phyloP scores from a whole-genome alignment of 805 yeast genomes.

The Myxozyma monticola region DNA sequence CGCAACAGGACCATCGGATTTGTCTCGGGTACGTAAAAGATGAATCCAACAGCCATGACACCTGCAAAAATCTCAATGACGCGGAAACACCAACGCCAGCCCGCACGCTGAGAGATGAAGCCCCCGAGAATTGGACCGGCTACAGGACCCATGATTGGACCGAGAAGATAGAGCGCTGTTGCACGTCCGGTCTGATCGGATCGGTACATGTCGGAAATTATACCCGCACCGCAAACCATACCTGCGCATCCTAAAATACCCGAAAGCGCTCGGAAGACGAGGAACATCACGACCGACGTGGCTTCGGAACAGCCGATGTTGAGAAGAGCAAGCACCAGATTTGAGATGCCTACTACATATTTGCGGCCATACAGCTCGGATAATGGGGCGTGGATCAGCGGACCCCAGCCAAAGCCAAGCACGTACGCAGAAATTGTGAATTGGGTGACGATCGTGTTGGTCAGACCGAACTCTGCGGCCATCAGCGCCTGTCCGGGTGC shows the following conservation, averaged over 20 bases:
- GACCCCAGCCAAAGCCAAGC: slow-evolving; percentile 31
- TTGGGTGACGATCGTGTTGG: slow-evolving; percentile 15
- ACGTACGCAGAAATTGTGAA: slow-evolving; percentile 26
- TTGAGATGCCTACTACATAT: slow-evolving; percentile 20
- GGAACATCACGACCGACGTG: slow-evolving; percentile 13
- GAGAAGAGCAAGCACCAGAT: slow-evolving; percentile 14
- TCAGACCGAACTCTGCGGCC: slow-evolving; percentile 40
- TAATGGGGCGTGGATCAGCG: slow-evolving; percentile 27
- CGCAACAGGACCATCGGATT: slow-evolving; percentile 74
- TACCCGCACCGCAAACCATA: slow-evolving; percentile 29
- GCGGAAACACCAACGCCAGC: slow-evolving; percentile 78
- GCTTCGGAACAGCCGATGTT: slow-evolving; percentile 29
- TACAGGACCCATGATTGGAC: slow-evolving; percentile 47
- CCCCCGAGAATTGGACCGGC: slow-evolving; percentile 64
- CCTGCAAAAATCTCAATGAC: slow-evolving; percentile 40
- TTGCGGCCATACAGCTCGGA: slow-evolving; percentile 29
- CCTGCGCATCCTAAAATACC: slow-evolving; percentile 30
- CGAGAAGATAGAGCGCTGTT: slow-evolving; percentile 19
- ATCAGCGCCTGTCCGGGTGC: slow-evolving; percentile 31
- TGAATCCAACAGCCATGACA: slow-evolving; percentile 19
- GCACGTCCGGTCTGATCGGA: slow-evolving; percentile 24
- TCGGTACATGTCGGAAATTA: slow-evolving; percentile 25
- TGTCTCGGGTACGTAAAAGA: slow-evolving; percentile 69
- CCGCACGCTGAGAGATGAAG: slow-evolving; percentile 54
- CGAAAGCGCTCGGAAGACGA: slow-evolving; percentile 22